Conservation (phyloP, 139 green algal genomes). For the Diplosphaera chodatii region DNA sequence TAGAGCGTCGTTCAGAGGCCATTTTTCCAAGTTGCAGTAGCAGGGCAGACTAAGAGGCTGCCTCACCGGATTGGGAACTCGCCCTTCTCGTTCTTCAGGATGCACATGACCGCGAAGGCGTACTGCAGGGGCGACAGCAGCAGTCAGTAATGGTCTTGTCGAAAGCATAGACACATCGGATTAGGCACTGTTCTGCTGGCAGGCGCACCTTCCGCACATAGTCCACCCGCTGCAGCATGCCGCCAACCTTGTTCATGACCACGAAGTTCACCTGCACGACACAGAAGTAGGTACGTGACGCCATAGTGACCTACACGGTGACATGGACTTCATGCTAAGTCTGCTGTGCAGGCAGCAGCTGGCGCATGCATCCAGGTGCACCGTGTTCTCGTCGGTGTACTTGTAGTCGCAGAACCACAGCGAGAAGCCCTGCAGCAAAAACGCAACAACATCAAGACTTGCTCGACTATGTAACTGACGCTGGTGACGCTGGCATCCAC, state of each 20-base stretch:
- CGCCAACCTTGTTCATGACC: conserved; percentile 62
- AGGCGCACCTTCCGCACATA: conserved; percentile 46
- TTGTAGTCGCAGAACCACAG: conserved; percentile 65
- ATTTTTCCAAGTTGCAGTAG: background rate
- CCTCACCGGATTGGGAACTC: conserved; percentile 37
- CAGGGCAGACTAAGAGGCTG: background rate
- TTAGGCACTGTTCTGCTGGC: no score
- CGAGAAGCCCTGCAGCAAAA: conserved; percentile 48
- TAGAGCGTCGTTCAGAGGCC: no score
- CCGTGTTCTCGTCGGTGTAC: conserved; percentile 63
- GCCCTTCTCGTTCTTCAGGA: conserved; percentile 45
- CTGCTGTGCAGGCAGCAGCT: no score
- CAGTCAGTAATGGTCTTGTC: no score
- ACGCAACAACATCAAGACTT: no score
- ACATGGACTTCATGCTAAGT: no score
- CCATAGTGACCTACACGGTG: no score
- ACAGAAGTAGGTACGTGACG: no score
- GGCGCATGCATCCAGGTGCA: no score
- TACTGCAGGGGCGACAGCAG: conserved; percentile 17
- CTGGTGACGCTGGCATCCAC: no score
- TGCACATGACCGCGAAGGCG: conserved; percentile 63
- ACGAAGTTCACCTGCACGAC: conserved; percentile 45
- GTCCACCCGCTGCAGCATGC: conserved; percentile 61
- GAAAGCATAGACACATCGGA: no score
- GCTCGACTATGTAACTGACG: conserved; percentile 12